Evolutionary conservation across 1,284 basidiomycete genomes (phyloP).

Genomic region (Malassezia psittaci): DNA sequence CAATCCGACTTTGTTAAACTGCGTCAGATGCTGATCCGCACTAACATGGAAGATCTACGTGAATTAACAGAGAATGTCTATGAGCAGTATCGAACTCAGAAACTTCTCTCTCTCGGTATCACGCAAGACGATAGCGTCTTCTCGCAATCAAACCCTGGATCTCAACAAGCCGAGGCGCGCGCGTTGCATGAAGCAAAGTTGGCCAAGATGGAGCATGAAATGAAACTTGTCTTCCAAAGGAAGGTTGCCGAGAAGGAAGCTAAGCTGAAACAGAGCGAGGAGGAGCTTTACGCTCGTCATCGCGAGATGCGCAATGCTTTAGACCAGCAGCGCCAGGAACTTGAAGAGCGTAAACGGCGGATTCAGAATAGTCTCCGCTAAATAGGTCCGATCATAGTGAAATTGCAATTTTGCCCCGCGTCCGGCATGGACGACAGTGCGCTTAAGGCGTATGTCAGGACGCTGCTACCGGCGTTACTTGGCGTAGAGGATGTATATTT

Average conservation of each 20-base stretch:
- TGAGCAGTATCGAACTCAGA: slow-evolving; percentile 43
- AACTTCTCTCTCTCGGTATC: slow-evolving; percentile 41
- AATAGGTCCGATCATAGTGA: neutral
- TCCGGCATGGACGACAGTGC: slow-evolving; percentile 1
- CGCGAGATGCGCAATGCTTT: slow-evolving; percentile 51
- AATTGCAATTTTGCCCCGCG: slow-evolving; percentile 2
- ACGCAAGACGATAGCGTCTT: slow-evolving; percentile 46
- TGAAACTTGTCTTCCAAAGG: slow-evolving; percentile 48
- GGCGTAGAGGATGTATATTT: neutral
- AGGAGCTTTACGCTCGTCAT: slow-evolving; percentile 47
- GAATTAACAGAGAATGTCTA: slow-evolving; percentile 43
- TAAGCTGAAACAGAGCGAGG: slow-evolving; percentile 48
- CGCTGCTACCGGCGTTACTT: slow-evolving; percentile 24
- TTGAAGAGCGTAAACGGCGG: slow-evolving; percentile 96
- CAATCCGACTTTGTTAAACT: slow-evolving; percentile 48
- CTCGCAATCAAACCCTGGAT: slow-evolving; percentile 41
- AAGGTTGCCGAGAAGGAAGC: slow-evolving; percentile 47
- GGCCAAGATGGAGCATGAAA: slow-evolving; percentile 48
- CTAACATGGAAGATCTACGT: slow-evolving; percentile 48
- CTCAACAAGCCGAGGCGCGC: slow-evolving; percentile 45
- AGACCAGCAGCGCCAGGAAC: slow-evolving; percentile 86
- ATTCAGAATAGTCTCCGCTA: slow-evolving; percentile 49
- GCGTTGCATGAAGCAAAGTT: slow-evolving; percentile 46
- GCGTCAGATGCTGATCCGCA: slow-evolving; percentile 47
- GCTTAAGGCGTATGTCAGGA: slow-evolving; percentile 23